Conservation (phyloP, 2,329 filamentous ascomycete genomes). For the Claviceps pusilla region DNA sequence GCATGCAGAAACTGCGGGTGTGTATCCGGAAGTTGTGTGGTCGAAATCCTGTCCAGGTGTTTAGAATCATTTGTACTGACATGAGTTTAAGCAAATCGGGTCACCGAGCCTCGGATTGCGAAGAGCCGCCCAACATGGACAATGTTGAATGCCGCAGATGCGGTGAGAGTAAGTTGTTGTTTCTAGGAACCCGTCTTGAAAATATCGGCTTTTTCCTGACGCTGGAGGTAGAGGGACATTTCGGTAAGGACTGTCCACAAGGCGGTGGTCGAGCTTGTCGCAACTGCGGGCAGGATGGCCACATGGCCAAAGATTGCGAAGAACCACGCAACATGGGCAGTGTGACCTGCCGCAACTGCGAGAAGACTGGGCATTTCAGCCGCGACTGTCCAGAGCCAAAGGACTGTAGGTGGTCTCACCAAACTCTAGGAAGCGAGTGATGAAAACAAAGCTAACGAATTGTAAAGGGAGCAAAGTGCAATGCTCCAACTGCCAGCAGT, state of each 20-base stretch:
- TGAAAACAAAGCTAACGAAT: background rate
- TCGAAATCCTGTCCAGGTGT: background rate
- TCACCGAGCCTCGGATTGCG: conserved; percentile 35
- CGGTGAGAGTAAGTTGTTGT: conserved; percentile 34
- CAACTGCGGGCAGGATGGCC: conserved; percentile 51
- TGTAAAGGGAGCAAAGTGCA: conserved; percentile 24
- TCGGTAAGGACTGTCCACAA: conserved; percentile 48
- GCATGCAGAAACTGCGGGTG: conserved; percentile 55
- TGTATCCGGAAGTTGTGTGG: conserved; percentile 7
- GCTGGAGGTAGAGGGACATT: conserved; percentile 37
- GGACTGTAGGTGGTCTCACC: conserved; percentile 18
- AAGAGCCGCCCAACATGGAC: conserved; percentile 45
- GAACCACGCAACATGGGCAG: conserved; percentile 26
- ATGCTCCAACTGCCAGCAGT: conserved; percentile 24
- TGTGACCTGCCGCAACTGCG: conserved; percentile 47
- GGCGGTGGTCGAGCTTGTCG: conserved; percentile 39
- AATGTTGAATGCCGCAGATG: conserved; percentile 53
- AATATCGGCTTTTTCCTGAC: background rate
- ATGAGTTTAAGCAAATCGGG: conserved; percentile 27
- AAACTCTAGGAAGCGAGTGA: background rate
- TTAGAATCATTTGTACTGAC: background rate
- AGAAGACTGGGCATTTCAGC: conserved; percentile 44
- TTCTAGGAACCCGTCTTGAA: background rate
- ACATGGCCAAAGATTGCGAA: conserved; percentile 37
- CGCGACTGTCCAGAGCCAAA: conserved; percentile 46